Percentiles rank a stretch among this genome's conserved stretches.
Conservation (phyloP, 192 early-diverging fungal species). For the Umbelopsis vinacea region DNA sequence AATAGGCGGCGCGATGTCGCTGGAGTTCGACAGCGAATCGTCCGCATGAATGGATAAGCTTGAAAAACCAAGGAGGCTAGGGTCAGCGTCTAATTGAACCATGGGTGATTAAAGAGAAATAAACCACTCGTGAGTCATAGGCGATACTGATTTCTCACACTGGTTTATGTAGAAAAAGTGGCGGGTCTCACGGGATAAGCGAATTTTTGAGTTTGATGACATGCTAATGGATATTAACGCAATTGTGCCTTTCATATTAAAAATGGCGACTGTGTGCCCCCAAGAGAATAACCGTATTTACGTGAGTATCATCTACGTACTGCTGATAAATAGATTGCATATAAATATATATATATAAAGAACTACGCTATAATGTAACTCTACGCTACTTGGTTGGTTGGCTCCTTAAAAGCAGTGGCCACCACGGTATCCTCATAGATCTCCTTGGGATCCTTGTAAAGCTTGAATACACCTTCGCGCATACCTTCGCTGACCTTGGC, state of each 20-base stretch:
- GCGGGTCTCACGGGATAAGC: too few relatives aligned
- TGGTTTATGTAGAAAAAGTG: too few relatives aligned
- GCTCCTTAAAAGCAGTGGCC: background rate
- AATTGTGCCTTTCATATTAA: too few relatives aligned
- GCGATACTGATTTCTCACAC: background rate
- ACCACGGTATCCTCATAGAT: slow-evolving; percentile 12
- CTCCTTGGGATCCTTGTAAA: slow-evolving; percentile 16
- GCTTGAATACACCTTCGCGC: slow-evolving; percentile 30
- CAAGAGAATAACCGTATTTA: too few relatives aligned
- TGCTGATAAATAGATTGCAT: background rate
- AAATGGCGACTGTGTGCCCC: too few relatives aligned
- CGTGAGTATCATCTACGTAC: too few relatives aligned
- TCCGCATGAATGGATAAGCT: slow-evolving; percentile 62
- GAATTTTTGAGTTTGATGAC: too few relatives aligned
- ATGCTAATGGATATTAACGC: too few relatives aligned
- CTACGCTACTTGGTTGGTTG: too few relatives aligned
- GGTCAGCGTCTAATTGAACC: background rate
- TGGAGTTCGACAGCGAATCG: slow-evolving; percentile 31
- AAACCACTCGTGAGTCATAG: too few relatives aligned
- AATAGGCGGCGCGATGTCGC: slow-evolving; percentile 59
- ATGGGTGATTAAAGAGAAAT: background rate
- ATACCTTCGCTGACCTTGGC: slow-evolving; percentile 24
- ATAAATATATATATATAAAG: too few relatives aligned
- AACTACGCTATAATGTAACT: too few relatives aligned
- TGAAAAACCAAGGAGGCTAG: slow-evolving; percentile 23